A percentile compares a stretch with the other conserved stretches of the same genome.
phyloP scores from a whole-genome alignment of 1,284 basidiomycete species.

The Ceratobasidium sp. region DNA sequence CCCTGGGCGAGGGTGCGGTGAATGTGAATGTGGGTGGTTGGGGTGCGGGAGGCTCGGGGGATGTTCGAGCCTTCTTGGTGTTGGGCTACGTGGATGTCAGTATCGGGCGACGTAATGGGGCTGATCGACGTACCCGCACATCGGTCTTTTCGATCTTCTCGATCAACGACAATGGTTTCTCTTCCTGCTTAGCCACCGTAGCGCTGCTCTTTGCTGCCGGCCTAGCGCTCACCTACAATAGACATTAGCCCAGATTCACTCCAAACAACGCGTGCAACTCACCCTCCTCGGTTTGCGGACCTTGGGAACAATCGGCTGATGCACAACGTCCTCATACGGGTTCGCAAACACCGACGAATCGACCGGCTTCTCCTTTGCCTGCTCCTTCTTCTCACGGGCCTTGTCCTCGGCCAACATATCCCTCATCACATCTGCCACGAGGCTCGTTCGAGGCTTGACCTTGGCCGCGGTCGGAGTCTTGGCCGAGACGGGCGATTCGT shows the following conservation, averaged over 20 bases:
- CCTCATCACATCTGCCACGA: constrained; percentile 32
- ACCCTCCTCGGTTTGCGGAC: constrained; percentile 31
- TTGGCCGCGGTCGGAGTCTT: not conserved
- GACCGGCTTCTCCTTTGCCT: not conserved
- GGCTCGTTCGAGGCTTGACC: constrained; percentile 21
- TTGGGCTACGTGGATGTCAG: constrained; percentile 3
- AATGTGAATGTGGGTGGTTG: constrained; percentile 20
- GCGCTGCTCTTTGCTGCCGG: constrained; percentile 12
- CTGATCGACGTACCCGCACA: constrained; percentile 5
- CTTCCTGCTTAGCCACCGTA: not conserved
- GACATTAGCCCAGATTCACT: not conserved
- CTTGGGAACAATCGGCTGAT: constrained; percentile 9
- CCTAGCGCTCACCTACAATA: constrained; percentile 18
- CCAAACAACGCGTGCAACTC: not conserved
- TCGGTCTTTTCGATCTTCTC: constrained; percentile 33
- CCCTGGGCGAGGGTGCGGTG: constrained; percentile 31
- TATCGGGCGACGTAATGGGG: not conserved
- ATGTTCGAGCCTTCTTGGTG: constrained; percentile 13
- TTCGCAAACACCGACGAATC: constrained; percentile 20
- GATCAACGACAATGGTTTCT: constrained; percentile 26
- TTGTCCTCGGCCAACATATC: constrained; percentile 32
- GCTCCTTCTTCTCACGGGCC: constrained; percentile 15
- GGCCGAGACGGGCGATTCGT: not conserved
- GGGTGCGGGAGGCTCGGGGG: constrained; percentile 15
- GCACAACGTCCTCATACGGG: constrained; percentile 15